Conservation (phyloP, 805 yeast species). For the Starmerella ratchasimensis region DNA sequence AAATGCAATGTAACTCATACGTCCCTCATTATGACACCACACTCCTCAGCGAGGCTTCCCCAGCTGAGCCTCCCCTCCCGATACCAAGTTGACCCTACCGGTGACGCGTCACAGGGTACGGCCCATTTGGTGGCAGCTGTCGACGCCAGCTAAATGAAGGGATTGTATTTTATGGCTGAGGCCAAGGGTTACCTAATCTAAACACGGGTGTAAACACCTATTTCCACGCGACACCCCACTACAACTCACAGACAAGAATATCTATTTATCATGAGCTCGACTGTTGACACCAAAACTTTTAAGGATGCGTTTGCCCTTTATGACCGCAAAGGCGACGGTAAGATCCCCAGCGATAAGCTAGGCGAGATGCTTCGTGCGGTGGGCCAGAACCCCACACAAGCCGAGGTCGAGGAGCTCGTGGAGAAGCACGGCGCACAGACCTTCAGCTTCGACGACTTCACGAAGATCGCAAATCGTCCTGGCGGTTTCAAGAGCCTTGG, state of each 20-base stretch:
- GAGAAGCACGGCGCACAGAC: conserved; percentile 27
- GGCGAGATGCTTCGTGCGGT: conserved; percentile 94
- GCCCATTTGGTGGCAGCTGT: too few species aligned
- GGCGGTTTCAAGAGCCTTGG: conserved; percentile 70
- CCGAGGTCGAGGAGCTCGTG: conserved; percentile 59
- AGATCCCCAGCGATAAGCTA: conserved; percentile 65
- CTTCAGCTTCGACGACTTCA: conserved; percentile 63
- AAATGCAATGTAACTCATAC: too few species aligned
- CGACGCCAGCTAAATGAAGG: too few species aligned
- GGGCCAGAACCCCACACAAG: conserved; percentile 94
- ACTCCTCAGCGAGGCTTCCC: too few species aligned
- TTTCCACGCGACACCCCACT: background rate
- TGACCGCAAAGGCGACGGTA: conserved; percentile 91
- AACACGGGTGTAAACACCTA: background rate
- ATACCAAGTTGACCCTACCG: too few species aligned
- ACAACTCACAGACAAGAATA: background rate
- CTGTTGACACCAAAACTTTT: conserved; percentile 33
- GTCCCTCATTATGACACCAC: too few species aligned
- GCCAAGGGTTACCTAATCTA: background rate
- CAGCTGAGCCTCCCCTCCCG: too few species aligned
- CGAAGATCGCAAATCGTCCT: conserved; percentile 66
- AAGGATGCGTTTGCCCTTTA: conserved; percentile 94
- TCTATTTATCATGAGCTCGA: conserved; percentile 9
- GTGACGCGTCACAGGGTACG: too few species aligned
- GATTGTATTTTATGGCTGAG: too few species aligned